Percentiles rank a stretch among this genome's conserved stretches.
phyloP scores from a whole-genome alignment of 2,329 filamentous ascomycete species.

The Diaporthe sp. region DNA sequence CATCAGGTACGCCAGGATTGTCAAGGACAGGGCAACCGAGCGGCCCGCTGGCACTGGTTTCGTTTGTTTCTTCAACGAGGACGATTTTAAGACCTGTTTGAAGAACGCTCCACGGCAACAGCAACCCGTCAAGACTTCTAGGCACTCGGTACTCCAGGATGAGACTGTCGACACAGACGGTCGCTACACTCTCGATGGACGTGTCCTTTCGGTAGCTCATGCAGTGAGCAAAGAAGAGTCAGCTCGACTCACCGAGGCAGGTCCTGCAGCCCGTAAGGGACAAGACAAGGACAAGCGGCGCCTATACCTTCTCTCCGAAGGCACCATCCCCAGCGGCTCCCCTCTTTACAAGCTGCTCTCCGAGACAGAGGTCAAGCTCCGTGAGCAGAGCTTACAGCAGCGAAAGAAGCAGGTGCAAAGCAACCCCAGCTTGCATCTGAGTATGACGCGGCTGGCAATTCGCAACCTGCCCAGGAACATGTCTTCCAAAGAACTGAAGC shows the following conservation, averaged over 20 bases:
- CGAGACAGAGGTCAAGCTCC: constrained; percentile 85
- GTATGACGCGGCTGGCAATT: constrained; percentile 89
- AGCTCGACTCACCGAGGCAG: constrained; percentile 78
- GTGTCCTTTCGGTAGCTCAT: constrained; percentile 85
- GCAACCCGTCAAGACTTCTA: constrained; percentile 63
- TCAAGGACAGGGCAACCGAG: constrained; percentile 87
- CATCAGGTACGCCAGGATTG: constrained; percentile 91
- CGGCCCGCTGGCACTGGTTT: constrained; percentile 94
- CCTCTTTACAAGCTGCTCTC: constrained; percentile 83
- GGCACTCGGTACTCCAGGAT: constrained; percentile 89
- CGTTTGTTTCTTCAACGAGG: constrained; percentile 87
- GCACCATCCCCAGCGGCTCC: constrained; percentile 82
- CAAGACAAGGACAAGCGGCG: constrained; percentile 89
- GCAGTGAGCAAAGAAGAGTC: constrained; percentile 90
- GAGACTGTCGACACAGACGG: constrained; percentile 85
- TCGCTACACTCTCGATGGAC: constrained; percentile 90
- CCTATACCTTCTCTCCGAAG: constrained; percentile 89
- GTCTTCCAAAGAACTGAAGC: constrained; percentile 89
- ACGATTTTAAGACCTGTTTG: constrained; percentile 83
- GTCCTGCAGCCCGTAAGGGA: constrained; percentile 72
- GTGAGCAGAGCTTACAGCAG: constrained; percentile 88
- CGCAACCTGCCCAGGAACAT: constrained; percentile 91
- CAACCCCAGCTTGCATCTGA: constrained; percentile 91
- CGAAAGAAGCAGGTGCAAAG: constrained; percentile 90
- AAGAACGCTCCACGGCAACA: constrained; percentile 77